Base-by-base conservation (phyloP, 148 eudicot species). In the Pouteria glomerata region DNA sequence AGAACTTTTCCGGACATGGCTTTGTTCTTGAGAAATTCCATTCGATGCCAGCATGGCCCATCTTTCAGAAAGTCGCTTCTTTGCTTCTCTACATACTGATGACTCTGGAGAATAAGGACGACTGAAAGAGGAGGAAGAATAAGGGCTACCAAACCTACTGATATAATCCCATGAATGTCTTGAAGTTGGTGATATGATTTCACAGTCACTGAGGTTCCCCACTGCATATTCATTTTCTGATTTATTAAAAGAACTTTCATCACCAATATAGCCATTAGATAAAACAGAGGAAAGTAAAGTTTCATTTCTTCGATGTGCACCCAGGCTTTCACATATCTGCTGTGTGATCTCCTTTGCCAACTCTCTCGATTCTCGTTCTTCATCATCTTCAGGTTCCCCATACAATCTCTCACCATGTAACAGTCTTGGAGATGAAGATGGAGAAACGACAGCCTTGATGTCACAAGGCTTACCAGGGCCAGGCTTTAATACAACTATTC, bases 11-110 rank as follows among this genome's bases (percentile, higher is more conserved):
- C 85, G 82, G 39, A 87, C 34, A 73, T 80, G 89, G 71, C 85
- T 78, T 66, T 76, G 91, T 63, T 92, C 96, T 62, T 59, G 85
- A 74, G 63, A 82, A 75, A 37, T 75, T 44, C 87, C 86, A 75
- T 67, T 85, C 56, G 96, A 83, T 72, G 97, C 63, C 93, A 91
- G 79, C 90, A 88, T 82, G 24, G 97, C 86, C 99, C 99, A 95
- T 76, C 99, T 92, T 87, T 95, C 99, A 76, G 99, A 95, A 33
- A 95, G 89, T 50, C 99, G 85, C 75, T 92, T 95, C 85, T 95
- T 95, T 30, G 99, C 99, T 81, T 95, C 99, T 82, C 90, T 85
- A 72, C 90, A 86, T 57, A 95, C 99, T 14, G 96, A 89, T 34
- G 99, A 95, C 78, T 95, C 94, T 1, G 94, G 96, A 48, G 97